Evolutionary conservation across 345 rosid species (phyloP), one percentile per base, ranked within the genome.

Genomic region (Populus nigra): DNA sequence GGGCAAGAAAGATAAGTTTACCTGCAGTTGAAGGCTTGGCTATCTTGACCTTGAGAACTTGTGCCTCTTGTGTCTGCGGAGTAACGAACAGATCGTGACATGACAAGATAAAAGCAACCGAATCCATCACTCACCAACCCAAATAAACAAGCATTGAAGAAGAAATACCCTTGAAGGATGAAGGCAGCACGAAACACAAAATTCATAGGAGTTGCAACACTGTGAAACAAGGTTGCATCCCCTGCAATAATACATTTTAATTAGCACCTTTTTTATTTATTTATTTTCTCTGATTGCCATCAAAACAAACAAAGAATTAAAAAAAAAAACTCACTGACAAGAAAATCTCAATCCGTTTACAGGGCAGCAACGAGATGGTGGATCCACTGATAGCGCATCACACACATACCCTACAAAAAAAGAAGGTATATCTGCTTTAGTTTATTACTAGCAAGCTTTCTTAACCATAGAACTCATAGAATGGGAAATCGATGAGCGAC

Each of bases 11-110:
- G 27, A 7, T n/a, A 23, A 53, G 23, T 36, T 70, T 83, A 94
- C 98, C 98, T 85, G 98, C 89, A 68, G 98, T 91, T 69, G 84
- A 79, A 29, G 99, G 93, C 88, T 91, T 96, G 41, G 98, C 94
- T 49, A 91, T 83, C 81, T 90, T 96, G 53, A 92, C 79, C 79
- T 88, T 89, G 53, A 81, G 65, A 47, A 88, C 91, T 77, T 90
- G 83, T 85, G 85, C 90, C 49, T 86, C 78, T 69, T 78, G 73
- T 66, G 93, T 90, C 97, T 94, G 89, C 83, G 83, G 71, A 69
- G 62, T 70, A 85, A 49, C 73, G 45, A 78, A 65, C 2, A 65
- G 75, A 72, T 72, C 78, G 73, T 76, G 53, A 68, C 18, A 68
- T 25, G 63, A 80, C 53, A 84, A 5, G 47, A 78, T 67, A 71